Conservation (phyloP, 2,329 filamentous ascomycete species). For the Ascochyta rabiei region DNA sequence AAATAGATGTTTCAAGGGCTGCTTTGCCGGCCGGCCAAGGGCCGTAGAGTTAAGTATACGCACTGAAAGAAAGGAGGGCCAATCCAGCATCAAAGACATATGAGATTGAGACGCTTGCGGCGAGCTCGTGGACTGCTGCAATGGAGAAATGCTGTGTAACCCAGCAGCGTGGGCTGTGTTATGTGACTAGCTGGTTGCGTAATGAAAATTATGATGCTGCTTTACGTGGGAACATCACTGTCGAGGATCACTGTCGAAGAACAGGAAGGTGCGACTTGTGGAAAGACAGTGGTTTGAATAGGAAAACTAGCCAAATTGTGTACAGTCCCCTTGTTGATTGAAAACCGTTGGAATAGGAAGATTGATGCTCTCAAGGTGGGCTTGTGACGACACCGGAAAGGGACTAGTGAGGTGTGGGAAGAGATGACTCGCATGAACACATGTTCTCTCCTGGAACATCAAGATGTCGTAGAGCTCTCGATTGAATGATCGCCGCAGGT, state of each 20-base stretch:
- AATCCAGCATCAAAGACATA: not conserved
- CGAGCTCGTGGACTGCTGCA: not conserved
- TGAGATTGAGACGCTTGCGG: conserved; percentile 9
- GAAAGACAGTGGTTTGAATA: conserved; percentile 1
- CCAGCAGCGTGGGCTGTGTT: not conserved
- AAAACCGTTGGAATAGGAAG: not conserved
- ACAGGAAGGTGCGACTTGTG: not conserved
- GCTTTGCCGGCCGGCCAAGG: conserved; percentile 1
- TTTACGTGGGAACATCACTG: not conserved
- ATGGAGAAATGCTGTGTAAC: not conserved
- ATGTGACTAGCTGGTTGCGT: conserved; percentile 1
- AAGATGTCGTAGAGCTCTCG: not conserved
- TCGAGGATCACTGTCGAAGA: no score
- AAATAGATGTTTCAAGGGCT: conserved; percentile 8
- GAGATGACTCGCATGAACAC: conserved; percentile 10
- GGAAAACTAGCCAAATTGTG: not conserved
- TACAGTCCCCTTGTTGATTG: no score
- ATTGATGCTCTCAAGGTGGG: not conserved
- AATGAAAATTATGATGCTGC: not conserved
- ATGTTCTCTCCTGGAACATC: not conserved
- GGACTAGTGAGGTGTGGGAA: conserved; percentile 2
- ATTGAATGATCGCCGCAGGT: not conserved
- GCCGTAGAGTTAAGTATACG: conserved; percentile 9
- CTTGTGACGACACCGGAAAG: not conserved
- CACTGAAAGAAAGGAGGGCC: conserved; percentile 9